These are phyloP conservation scores for Begonia masoniana DNA, from an alignment of 306 rosid species.

Conservation along the genomic window DNA sequence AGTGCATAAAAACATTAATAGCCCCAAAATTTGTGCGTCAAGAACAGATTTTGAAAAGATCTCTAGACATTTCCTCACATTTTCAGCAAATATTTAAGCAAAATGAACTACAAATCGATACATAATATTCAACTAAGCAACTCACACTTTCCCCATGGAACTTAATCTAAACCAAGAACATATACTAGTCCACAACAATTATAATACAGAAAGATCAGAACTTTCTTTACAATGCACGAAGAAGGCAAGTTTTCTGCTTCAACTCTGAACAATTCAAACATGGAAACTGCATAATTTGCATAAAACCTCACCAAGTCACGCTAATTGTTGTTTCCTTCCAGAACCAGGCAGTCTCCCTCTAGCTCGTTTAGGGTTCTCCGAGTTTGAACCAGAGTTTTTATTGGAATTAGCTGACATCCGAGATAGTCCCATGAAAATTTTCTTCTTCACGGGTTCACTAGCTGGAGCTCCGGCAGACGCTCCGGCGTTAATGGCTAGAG, in stretches of 20 bases:
- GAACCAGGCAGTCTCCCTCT: constrained; percentile 83
- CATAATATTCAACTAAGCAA: too few species aligned
- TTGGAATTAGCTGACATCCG: constrained; percentile 42
- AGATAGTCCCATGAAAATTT: constrained; percentile 66
- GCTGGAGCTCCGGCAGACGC: too few species aligned
- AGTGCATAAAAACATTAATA: too few species aligned
- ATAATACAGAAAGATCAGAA: neutral
- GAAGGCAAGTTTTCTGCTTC: neutral
- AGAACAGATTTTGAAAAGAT: too few species aligned
- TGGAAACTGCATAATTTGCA: neutral
- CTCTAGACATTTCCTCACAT: too few species aligned
- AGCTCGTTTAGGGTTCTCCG: constrained; percentile 31
- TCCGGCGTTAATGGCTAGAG: constrained; percentile 37
- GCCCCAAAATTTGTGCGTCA: too few species aligned
- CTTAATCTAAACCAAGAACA: neutral
- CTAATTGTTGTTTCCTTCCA: constrained; percentile 78
- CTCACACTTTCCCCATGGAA: too few species aligned
- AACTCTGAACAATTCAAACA: too few species aligned
- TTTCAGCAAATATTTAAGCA: too few species aligned
- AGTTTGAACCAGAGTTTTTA: constrained; percentile 31
- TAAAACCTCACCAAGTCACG: constrained; percentile 45
- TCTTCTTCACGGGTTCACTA: constrained; percentile 62
- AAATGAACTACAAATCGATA: too few species aligned
- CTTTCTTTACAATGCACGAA: neutral
- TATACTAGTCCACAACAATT: too few species aligned